A percentile compares a stretch with the other conserved stretches of the same genome.
phyloP scores from a whole-genome alignment of 495 filamentous ascomycete genomes.

The Pseudotulostoma volvatum region DNA sequence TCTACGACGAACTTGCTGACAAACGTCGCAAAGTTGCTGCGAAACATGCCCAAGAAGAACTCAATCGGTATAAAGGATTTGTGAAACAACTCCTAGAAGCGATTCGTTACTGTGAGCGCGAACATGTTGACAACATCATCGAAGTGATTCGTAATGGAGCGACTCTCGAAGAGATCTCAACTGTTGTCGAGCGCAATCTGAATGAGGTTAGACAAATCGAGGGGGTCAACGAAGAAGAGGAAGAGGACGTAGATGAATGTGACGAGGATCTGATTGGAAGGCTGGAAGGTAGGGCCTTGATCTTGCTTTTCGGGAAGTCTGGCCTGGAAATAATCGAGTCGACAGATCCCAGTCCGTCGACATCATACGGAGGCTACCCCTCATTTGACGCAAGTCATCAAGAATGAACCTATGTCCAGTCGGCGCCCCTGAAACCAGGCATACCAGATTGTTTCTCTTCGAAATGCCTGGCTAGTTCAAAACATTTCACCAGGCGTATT shows the following conservation, averaged over 20 bases:
- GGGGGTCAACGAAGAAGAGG: not conserved
- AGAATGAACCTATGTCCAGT: too few species aligned
- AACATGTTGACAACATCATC: conserved; percentile 12
- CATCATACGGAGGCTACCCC: not conserved
- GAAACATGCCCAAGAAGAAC: conserved; percentile 16
- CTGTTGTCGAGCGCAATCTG: not conserved
- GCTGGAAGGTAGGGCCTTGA: not conserved
- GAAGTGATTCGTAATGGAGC: conserved; percentile 10
- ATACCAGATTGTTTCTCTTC: too few species aligned
- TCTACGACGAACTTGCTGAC: conserved; percentile 24
- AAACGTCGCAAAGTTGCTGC: conserved; percentile 26
- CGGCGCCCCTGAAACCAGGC: too few species aligned
- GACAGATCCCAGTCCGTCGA: not conserved
- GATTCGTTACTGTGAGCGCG: conserved; percentile 12
- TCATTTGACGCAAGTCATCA: too few species aligned
- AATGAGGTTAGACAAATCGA: not conserved
- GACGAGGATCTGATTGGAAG: not conserved
- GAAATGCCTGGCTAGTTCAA: too few species aligned
- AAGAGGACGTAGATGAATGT: not conserved
- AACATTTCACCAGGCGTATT: too few species aligned
- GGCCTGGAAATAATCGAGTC: not conserved
- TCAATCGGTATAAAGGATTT: conserved; percentile 15
- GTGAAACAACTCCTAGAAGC: conserved; percentile 15
- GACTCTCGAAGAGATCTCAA: not conserved
- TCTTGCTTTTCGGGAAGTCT: not conserved